phyloP scores from a whole-genome alignment of 371 early-diverging fungal species.

The Mucor mucedo region DNA sequence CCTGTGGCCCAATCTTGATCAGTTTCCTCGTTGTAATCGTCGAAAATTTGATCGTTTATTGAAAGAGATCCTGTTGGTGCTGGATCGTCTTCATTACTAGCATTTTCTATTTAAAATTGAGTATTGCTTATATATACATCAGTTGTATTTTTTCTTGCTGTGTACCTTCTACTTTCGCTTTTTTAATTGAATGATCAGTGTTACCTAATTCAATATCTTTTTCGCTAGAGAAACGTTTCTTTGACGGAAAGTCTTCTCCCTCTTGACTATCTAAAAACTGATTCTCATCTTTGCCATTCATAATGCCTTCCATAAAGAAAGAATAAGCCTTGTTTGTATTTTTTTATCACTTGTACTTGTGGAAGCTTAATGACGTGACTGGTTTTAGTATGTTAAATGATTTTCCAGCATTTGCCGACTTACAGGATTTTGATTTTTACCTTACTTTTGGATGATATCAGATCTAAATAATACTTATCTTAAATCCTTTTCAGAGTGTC shows the following conservation, averaged over 20 bases:
- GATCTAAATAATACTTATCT: too few species aligned
- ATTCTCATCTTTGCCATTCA: slow-evolving; percentile 22
- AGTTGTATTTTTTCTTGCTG: not conserved
- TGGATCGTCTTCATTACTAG: slow-evolving; percentile 20
- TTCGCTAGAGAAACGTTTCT: slow-evolving; percentile 19
- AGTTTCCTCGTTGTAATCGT: slow-evolving; percentile 52
- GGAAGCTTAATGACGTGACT: not conserved
- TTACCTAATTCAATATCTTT: not conserved
- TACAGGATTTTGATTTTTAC: too few species aligned
- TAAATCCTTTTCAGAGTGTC: too few species aligned
- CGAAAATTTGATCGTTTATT: slow-evolving; percentile 25
- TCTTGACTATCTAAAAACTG: not conserved
- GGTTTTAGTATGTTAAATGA: not conserved
- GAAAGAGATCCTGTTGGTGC: slow-evolving; percentile 23
- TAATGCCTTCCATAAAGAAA: slow-evolving; percentile 4
- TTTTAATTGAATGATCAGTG: slow-evolving; percentile 10
- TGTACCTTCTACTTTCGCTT: slow-evolving; percentile 14
- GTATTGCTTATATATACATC: too few species aligned
- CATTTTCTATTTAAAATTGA: not conserved
- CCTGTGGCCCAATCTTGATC: slow-evolving; percentile 54
- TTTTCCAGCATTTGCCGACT: not conserved
- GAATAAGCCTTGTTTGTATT: not conserved
- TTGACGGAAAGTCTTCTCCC: not conserved
- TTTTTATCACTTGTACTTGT: not conserved
- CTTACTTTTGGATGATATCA: too few species aligned